Evolutionary conservation across 116 monocot genomes (phyloP).

Genomic region (Posidonia oceanica): DNA sequence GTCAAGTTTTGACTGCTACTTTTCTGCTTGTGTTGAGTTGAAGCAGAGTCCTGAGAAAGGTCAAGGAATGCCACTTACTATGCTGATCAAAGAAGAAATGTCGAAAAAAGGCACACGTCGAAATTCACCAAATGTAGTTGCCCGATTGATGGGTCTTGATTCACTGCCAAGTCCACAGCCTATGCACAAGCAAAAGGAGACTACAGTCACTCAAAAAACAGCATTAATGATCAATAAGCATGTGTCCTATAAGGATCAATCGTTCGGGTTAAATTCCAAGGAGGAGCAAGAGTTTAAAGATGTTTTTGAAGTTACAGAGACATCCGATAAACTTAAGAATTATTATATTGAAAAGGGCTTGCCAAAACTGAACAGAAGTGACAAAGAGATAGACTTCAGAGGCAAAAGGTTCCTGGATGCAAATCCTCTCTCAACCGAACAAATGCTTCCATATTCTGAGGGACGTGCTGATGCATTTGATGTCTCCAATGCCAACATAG

Average conservation of each 20-base stretch:
- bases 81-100: slow-evolving; percentile 12
- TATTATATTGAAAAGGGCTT: slow-evolving; percentile 2
- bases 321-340: slow-evolving; percentile 17
- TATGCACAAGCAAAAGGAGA: slow-evolving; percentile 3
- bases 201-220: background rate
- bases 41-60: background rate
- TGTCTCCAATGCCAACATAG: slow-evolving; percentile 21
- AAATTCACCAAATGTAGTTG: slow-evolving; percentile 35
- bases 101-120: slow-evolving; percentile 18
- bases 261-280: slow-evolving; percentile 7
- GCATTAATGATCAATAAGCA: slow-evolving; percentile 14
- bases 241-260: background rate
- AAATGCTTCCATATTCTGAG: slow-evolving; percentile 18
- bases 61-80: slow-evolving; percentile 11
- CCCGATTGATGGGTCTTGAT: slow-evolving; percentile 73
- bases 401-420: slow-evolving; percentile 31
- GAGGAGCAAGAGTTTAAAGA: slow-evolving; percentile 38
- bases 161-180: slow-evolving; percentile 20
- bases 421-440: slow-evolving; percentile 29
- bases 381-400: slow-evolving; percentile 17
- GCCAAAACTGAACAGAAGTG: slow-evolving; percentile 9
- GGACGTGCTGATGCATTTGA: slow-evolving; percentile 28
- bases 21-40: slow-evolving; percentile 1
- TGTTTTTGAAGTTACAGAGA: slow-evolving; percentile 43
- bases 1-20: background rate